These are phyloP conservation scores for Cnidoscolus chayamansa DNA, from an alignment of 441 rosid genomes.

Conservation along the genomic window DNA sequence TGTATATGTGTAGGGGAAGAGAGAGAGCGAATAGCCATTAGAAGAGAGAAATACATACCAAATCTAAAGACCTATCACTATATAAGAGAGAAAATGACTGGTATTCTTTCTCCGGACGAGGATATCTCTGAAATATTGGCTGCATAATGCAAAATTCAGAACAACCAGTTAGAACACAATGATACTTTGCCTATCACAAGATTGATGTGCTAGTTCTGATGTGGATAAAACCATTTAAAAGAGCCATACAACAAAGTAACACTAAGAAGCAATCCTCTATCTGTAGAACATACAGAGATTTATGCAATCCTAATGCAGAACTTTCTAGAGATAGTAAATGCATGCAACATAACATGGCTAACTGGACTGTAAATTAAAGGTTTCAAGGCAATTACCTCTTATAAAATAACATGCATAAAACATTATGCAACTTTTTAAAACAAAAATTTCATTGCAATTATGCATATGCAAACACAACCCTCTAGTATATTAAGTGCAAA, in stretches of 20 bases:
- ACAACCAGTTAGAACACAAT: background rate
- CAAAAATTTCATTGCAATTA: background rate
- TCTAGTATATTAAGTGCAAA: background rate
- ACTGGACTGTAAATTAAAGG: background rate
- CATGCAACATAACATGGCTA: background rate
- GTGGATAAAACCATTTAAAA: slow-evolving; percentile 1
- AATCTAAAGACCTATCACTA: slow-evolving; percentile 33
- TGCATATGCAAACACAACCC: background rate
- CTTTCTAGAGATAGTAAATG: background rate
- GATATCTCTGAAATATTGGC: slow-evolving; percentile 97
- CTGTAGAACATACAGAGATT: too few species aligned
- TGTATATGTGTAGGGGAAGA: background rate
- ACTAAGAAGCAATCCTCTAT: too few species aligned
- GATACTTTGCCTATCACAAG: too few species aligned
- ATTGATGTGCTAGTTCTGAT: background rate
- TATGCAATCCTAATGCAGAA: background rate
- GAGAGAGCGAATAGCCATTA: too few species aligned
- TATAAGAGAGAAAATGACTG: slow-evolving; percentile 42
- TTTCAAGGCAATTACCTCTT: background rate
- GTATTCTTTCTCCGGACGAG: slow-evolving; percentile 44
- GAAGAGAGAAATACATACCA: slow-evolving; percentile 24
- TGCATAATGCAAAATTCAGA: slow-evolving; percentile 35
- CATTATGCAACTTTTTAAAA: background rate
- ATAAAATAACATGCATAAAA: background rate
- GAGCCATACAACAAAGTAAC: background rate